These are phyloP conservation scores for Spatholobus suberectus DNA, from an alignment of 306 rosid genomes.

Conservation along the genomic window DNA sequence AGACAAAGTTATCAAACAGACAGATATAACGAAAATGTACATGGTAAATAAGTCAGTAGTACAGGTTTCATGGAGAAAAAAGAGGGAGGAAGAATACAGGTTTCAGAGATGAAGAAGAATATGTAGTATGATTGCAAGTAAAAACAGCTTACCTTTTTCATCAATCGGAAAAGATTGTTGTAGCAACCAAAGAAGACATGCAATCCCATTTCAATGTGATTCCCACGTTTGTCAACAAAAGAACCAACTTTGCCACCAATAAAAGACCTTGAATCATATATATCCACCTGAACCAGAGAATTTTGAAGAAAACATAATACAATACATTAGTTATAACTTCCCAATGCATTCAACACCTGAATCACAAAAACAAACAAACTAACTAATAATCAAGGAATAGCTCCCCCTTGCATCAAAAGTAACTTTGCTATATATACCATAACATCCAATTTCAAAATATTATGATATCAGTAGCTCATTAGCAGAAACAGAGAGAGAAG, in stretches of 20 bases:
- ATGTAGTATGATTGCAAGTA: slow-evolving; percentile 26
- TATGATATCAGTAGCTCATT: background rate
- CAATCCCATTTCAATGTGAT: slow-evolving; percentile 98
- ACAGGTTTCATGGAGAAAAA: slow-evolving; percentile 2
- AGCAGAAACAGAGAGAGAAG: background rate
- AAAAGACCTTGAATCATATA: slow-evolving; percentile 86
- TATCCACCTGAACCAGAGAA: slow-evolving; percentile 78
- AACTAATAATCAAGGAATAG: background rate
- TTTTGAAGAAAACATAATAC: slow-evolving; percentile 16
- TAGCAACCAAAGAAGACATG: slow-evolving; percentile 99
- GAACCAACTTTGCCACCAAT: slow-evolving; percentile 99
- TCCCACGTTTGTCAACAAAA: slow-evolving; percentile 87
- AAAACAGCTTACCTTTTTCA: slow-evolving; percentile 80
- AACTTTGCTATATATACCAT: background rate
- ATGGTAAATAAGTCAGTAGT: slow-evolving; percentile 10
- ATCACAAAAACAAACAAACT: slow-evolving; percentile 10
- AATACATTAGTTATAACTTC: slow-evolving; percentile 18
- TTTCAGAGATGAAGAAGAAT: slow-evolving; percentile 11
- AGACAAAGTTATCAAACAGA: slow-evolving; percentile 22
- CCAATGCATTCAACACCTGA: slow-evolving; percentile 1
- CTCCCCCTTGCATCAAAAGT: slow-evolving; percentile 2
- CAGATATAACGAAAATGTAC: background rate
- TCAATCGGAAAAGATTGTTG: slow-evolving; percentile 90
- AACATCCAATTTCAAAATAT: slow-evolving; percentile 29
- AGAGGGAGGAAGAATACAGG: background rate